phyloP scores from a whole-genome alignment of 495 filamentous ascomycete genomes.

The Aspergillus carlsbadensis region DNA sequence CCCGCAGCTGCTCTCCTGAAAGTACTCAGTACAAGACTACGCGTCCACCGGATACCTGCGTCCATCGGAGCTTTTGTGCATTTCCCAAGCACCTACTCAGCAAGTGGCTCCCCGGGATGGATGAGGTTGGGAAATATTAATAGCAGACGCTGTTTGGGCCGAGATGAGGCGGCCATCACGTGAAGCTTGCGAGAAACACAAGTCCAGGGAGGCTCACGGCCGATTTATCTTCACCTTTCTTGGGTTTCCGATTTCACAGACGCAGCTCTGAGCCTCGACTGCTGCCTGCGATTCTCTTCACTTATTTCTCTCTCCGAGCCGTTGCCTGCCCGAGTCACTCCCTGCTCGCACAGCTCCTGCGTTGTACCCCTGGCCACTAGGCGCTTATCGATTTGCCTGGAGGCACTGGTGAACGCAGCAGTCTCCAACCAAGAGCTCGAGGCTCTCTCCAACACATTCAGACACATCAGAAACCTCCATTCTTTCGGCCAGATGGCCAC shows the following conservation, averaged over 20 bases:
- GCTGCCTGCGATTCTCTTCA: too few species aligned
- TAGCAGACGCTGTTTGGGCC: slow-evolving; percentile 1
- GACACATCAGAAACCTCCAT: not conserved
- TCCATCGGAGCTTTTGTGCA: not conserved
- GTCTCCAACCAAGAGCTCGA: too few species aligned
- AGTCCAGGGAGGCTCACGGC: not conserved
- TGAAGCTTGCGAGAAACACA: not conserved
- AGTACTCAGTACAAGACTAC: not conserved
- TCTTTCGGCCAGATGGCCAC: slow-evolving; percentile 59
- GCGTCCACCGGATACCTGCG: not conserved
- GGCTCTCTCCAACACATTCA: not conserved
- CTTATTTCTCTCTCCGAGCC: too few species aligned
- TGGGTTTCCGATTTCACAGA: not conserved
- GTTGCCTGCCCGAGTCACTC: too few species aligned
- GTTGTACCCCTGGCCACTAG: too few species aligned
- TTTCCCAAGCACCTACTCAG: not conserved
- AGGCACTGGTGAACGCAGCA: too few species aligned
- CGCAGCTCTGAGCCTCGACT: too few species aligned
- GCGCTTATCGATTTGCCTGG: not conserved
- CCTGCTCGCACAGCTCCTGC: too few species aligned
- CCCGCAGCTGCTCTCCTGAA: not conserved
- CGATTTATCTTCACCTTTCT: not conserved
- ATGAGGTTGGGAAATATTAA: not conserved
- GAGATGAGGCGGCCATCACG: slow-evolving; percentile 6
- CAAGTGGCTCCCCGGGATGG: not conserved